Conservation (phyloP, 768 basidiomycete species). For the Ramaria rubella region DNA sequence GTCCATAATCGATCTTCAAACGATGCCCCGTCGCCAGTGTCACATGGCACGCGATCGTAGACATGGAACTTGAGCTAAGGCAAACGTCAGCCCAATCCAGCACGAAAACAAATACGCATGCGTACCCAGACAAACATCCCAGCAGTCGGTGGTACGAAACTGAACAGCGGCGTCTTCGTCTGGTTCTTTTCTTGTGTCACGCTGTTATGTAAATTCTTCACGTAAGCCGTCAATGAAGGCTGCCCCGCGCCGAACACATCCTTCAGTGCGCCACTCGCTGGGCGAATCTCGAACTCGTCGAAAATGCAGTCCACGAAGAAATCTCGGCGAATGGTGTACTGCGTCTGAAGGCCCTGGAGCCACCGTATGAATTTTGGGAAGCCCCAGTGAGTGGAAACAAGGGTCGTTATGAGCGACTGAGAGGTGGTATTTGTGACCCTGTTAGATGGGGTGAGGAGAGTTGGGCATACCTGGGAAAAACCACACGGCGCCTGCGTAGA, state of each 20-base stretch:
- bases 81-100: neutral
- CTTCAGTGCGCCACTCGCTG: conserved; percentile 22
- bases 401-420: conserved; percentile 48
- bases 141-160: conserved; percentile 68
- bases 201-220: conserved; percentile 23
- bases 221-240: conserved; percentile 41
- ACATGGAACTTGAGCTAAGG: conserved; percentile 57
- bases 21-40: conserved; percentile 27
- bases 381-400: conserved; percentile 57
- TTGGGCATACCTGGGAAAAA: conserved; percentile 48
- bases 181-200: conserved; percentile 36
- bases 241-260: conserved; percentile 30
- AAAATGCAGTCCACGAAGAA: conserved; percentile 56
- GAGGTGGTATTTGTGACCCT: neutral
- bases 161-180: conserved; percentile 39
- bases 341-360: conserved; percentile 59
- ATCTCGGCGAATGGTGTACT: conserved; percentile 56
- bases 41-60: conserved; percentile 43
- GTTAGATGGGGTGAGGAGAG: neutral
- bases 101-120: neutral
- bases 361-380: conserved; percentile 70
- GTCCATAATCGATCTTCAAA: conserved; percentile 52
- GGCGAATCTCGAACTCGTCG: conserved; percentile 54
- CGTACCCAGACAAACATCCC: conserved; percentile 80
- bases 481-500: conserved; percentile 67